phyloP scores from a whole-genome alignment of 1,284 basidiomycete species.

The Tilletiaria anomala region DNA sequence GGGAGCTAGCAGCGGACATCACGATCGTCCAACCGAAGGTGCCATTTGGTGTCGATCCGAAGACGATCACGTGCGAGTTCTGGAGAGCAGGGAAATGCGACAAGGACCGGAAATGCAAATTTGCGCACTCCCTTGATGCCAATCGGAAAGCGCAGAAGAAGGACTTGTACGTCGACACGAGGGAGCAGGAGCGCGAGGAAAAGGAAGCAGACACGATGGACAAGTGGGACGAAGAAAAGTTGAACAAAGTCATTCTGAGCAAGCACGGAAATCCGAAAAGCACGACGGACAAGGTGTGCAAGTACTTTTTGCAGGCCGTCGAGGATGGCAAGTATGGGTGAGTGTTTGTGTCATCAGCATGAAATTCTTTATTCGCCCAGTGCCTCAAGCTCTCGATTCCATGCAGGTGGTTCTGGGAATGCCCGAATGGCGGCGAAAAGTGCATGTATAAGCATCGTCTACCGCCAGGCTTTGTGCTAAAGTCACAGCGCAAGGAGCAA shows the following conservation, averaged over 20 bases:
- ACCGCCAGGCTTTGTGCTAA: slow-evolving; percentile 83
- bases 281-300: slow-evolving; percentile 89
- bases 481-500: slow-evolving; percentile 56
- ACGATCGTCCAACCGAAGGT: slow-evolving; percentile 51
- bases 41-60: slow-evolving; percentile 63
- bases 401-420: slow-evolving; percentile 52
- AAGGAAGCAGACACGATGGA: slow-evolving; percentile 80
- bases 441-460: slow-evolving; percentile 93
- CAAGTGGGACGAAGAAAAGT: slow-evolving; percentile 88
- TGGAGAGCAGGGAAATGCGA: slow-evolving; percentile 37
- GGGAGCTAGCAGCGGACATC: slow-evolving; percentile 27
- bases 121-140: slow-evolving; percentile 65
- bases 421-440: slow-evolving; percentile 47
- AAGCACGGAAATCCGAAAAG: slow-evolving; percentile 82
- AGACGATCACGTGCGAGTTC: slow-evolving; percentile 34
- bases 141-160: slow-evolving; percentile 88
- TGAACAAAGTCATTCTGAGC: slow-evolving; percentile 68
- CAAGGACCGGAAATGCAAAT: slow-evolving; percentile 63
- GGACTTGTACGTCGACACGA: slow-evolving; percentile 78
- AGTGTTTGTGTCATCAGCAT: slow-evolving; percentile 94
- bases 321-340: slow-evolving; percentile 80
- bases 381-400: slow-evolving; percentile 38
- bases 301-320: slow-evolving; percentile 90
- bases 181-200: slow-evolving; percentile 45
- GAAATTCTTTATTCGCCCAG: neutral